Evolutionary conservation across 2,329 filamentous ascomycete genomes (phyloP).

Genomic region (Diaporthe citrichinensis): DNA sequence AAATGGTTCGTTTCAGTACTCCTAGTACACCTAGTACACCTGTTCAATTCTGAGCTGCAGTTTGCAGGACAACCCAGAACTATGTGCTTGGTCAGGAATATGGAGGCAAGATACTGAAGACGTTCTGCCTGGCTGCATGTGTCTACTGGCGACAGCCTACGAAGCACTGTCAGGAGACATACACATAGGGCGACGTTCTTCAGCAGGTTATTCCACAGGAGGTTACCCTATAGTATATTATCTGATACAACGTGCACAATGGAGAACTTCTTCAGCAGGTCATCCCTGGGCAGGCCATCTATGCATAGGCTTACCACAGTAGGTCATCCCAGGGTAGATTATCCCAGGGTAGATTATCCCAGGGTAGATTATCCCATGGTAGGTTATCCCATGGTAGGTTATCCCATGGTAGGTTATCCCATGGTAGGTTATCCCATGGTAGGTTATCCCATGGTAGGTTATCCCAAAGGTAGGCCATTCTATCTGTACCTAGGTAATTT

Average conservation of each 20-base stretch:
- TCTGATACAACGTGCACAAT: not conserved
- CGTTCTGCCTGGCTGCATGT: not conserved
- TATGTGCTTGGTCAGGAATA: not conserved
- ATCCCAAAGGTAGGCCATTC: not conserved
- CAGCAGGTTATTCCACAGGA: not conserved
- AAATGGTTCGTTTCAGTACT: too few species aligned
- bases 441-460: not conserved
- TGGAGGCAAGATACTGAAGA: not conserved
- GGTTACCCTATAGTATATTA: not conserved
- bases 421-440: not conserved
- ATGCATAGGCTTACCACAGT: too few species aligned
- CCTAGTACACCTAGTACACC: not conserved
- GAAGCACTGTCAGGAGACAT: not conserved
- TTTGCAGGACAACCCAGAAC: not conserved
- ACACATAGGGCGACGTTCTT: not conserved
- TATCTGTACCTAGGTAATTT: too few species aligned
- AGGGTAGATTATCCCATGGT: not conserved
- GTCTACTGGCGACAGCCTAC: not conserved
- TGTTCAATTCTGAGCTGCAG: not conserved
- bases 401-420: too few species aligned
- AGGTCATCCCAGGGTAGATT: not conserved
- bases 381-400: not conserved
- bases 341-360: not conserved
- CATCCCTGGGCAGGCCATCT: not conserved
- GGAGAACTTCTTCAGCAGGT: not conserved